Conservation (phyloP, 2,329 filamentous ascomycete genomes). For the Talaromyces sp. region DNA sequence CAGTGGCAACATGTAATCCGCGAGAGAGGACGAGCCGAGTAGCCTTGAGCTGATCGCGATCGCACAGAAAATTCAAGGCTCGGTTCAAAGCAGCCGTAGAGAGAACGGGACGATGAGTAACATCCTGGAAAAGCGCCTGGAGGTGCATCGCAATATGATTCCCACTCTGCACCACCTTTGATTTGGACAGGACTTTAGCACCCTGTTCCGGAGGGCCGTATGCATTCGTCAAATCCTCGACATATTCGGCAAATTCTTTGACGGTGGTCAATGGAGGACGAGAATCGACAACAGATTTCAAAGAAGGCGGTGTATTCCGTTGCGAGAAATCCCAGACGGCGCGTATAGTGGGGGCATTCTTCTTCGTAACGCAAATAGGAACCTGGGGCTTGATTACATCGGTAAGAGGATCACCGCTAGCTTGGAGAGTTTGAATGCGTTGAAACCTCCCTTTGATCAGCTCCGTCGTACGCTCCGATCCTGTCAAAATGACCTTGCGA, state of each 20-base stretch:
- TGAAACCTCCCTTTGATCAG: constrained; percentile 33
- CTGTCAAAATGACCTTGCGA: constrained; percentile 40
- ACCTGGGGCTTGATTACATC: constrained; percentile 31
- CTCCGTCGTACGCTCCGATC: constrained; percentile 37
- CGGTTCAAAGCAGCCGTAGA: constrained; percentile 47
- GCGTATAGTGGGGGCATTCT: constrained; percentile 34
- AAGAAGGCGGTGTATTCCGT: constrained; percentile 1
- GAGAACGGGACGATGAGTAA: constrained; percentile 32
- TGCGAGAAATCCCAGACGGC: constrained; percentile 31
- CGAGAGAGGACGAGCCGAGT: constrained; percentile 38
- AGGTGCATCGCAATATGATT: constrained; percentile 27
- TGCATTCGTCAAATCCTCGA: constrained; percentile 40
- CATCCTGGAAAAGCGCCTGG: constrained; percentile 35
- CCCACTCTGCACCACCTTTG: constrained; percentile 7
- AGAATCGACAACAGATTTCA: constrained; percentile 19
- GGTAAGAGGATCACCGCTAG: constrained; percentile 31
- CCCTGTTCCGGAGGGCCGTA: constrained; percentile 12
- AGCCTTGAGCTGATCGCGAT: constrained; percentile 32
- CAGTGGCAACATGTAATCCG: constrained; percentile 40
- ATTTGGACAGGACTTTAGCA: neutral
- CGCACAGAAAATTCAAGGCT: constrained; percentile 43
- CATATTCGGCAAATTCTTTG: constrained; percentile 41
- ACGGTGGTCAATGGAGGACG: constrained; percentile 32
- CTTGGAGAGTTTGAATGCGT: constrained; percentile 27
- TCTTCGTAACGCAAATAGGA: constrained; percentile 31